These are phyloP conservation scores for Phytophthora pisi DNA, from an alignment of 352 stramenopile genomes.

Conservation along the genomic window DNA sequence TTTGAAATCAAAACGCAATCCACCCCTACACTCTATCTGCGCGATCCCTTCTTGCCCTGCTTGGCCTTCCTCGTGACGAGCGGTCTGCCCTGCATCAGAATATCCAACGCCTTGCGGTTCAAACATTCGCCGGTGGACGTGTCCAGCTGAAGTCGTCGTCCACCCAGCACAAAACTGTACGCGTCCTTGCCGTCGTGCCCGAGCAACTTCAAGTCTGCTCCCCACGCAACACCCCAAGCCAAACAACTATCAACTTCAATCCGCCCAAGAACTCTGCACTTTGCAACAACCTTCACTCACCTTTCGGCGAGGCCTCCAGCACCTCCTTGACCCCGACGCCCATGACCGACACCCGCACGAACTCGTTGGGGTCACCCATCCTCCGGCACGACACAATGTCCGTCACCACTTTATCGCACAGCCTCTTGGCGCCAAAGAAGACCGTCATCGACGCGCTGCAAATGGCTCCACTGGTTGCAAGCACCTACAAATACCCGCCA, in stretches of 20 bases:
- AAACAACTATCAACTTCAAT: constrained; percentile 1
- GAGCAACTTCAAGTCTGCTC: constrained; percentile 62
- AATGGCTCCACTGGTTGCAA: constrained; percentile 59
- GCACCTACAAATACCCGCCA: constrained; percentile 32
- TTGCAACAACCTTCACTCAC: constrained; percentile 20
- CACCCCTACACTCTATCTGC: constrained; percentile 16
- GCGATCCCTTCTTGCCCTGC: constrained; percentile 56
- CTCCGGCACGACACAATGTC: constrained; percentile 70
- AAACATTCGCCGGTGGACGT: constrained; percentile 53
- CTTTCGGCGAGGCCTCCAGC: constrained; percentile 51
- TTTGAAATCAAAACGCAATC: too few species aligned
- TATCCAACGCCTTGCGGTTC: constrained; percentile 71
- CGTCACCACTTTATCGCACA: constrained; percentile 75
- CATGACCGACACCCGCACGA: constrained; percentile 60
- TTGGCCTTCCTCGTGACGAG: constrained; percentile 70
- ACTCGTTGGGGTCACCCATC: constrained; percentile 66
- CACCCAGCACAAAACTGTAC: constrained; percentile 68
- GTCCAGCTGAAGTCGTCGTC: constrained; percentile 60
- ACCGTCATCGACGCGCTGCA: constrained; percentile 67
- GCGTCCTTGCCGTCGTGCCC: constrained; percentile 54
- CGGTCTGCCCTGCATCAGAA: constrained; percentile 73
- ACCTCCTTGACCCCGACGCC: constrained; percentile 52
- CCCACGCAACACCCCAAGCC: not conserved
- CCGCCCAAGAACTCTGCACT: not conserved
- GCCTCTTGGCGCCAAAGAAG: constrained; percentile 74